phyloP scores from a whole-genome alignment of 495 filamentous ascomycete species.

The Monascus purpureus region DNA sequence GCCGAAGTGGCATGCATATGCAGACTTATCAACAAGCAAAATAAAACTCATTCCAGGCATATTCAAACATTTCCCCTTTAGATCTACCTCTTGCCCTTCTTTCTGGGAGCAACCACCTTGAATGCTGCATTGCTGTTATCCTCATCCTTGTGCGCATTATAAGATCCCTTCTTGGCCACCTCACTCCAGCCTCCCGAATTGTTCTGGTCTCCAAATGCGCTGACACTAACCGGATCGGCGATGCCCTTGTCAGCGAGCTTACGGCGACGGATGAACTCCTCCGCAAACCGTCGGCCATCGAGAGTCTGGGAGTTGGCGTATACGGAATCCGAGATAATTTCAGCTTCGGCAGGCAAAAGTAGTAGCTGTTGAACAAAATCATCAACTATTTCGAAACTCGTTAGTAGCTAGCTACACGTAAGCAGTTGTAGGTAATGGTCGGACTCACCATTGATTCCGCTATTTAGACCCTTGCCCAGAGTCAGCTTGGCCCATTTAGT shows the following conservation, averaged over 20 bases:
- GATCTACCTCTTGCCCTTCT: constrained; percentile 76
- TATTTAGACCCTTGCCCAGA: constrained; percentile 46
- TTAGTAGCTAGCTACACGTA: not conserved
- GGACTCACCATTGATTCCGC: constrained; percentile 43
- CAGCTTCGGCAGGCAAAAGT: constrained; percentile 57
- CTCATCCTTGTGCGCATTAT: constrained; percentile 34
- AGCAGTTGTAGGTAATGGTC: not conserved
- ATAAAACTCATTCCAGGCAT: not conserved
- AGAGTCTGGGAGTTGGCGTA: constrained; percentile 75
- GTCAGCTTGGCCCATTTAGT: constrained; percentile 78
- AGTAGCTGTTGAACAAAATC: constrained; percentile 63
- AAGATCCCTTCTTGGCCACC: constrained; percentile 80
- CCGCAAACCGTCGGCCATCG: constrained; percentile 82
- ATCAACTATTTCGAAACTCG: constrained; percentile 45
- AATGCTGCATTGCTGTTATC: constrained; percentile 49
- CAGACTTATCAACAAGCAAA: not conserved
- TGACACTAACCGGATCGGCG: constrained; percentile 37
- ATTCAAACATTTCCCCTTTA: too few species aligned
- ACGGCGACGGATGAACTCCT: constrained; percentile 85
- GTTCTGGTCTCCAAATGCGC: constrained; percentile 29
- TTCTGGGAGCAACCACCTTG: constrained; percentile 81
- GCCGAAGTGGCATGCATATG: not conserved
- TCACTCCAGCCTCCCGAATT: constrained; percentile 79
- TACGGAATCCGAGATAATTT: constrained; percentile 77
- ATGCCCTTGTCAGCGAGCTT: constrained; percentile 86